Conservation (phyloP, 306 rosid genomes). For the Calophaca sinica region DNA sequence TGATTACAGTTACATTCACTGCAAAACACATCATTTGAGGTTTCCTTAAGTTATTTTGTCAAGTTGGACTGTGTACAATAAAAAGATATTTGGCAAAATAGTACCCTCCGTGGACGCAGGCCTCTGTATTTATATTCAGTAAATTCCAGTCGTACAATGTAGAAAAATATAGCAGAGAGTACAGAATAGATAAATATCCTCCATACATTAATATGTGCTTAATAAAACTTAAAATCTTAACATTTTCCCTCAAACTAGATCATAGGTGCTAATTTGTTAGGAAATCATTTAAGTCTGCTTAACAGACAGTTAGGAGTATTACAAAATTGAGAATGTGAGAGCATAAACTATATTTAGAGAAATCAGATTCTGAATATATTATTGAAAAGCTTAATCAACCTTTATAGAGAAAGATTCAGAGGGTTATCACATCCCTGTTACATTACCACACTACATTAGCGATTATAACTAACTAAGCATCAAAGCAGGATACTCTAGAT, state of each 20-base stretch:
- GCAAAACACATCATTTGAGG: conserved; percentile 7
- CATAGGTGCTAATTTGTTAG: not conserved
- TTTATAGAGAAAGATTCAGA: too few relatives aligned
- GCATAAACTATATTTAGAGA: too few relatives aligned
- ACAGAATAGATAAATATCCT: not conserved
- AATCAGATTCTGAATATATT: too few relatives aligned
- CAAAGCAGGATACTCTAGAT: too few relatives aligned
- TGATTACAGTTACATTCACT: too few relatives aligned
- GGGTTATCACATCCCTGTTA: too few relatives aligned
- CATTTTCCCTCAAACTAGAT: not conserved
- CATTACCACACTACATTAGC: too few relatives aligned
- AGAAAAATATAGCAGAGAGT: not conserved
- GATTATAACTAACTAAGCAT: too few relatives aligned
- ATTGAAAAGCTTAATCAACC: too few relatives aligned
- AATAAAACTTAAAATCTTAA: not conserved
- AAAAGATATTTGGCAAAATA: too few relatives aligned
- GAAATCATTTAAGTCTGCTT: not conserved
- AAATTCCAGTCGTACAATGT: not conserved
- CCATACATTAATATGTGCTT: not conserved
- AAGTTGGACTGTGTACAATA: not conserved
- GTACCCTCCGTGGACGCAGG: not conserved
- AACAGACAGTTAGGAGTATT: too few relatives aligned
- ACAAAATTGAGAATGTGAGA: too few relatives aligned
- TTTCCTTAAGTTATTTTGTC: not conserved
- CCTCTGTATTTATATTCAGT: not conserved